These are phyloP conservation scores for Daldinia caldariorum DNA, from an alignment of 495 filamentous ascomycete species.

Conservation along the genomic window DNA sequence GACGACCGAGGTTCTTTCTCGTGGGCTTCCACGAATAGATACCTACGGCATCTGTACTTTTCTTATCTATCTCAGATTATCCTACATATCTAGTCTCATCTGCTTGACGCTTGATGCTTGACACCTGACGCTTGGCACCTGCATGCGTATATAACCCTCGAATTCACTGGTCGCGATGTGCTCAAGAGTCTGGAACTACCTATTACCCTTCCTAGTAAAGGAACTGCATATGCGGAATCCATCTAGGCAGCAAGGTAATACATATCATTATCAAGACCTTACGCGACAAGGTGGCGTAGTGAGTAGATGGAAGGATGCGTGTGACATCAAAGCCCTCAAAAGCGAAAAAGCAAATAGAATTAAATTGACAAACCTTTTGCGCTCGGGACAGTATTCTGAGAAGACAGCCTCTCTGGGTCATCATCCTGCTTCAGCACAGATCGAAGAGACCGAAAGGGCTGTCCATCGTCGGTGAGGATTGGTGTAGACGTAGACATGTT, in stretches of 20 bases:
- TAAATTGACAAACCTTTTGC: slow-evolving; percentile 55
- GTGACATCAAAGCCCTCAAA: neutral
- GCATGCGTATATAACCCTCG: neutral
- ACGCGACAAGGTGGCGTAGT: slow-evolving; percentile 13
- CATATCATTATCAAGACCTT: slow-evolving; percentile 9
- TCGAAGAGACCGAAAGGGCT: slow-evolving; percentile 55
- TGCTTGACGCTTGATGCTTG: neutral
- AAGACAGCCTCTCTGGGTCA: slow-evolving; percentile 51
- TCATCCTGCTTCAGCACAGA: slow-evolving; percentile 58
- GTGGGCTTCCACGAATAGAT: slow-evolving; percentile 11
- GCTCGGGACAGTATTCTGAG: slow-evolving; percentile 42
- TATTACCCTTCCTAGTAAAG: neutral
- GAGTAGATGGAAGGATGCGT: slow-evolving; percentile 1
- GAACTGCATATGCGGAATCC: slow-evolving; percentile 1
- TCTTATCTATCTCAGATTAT: neutral
- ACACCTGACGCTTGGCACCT: neutral
- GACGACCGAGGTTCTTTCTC: neutral
- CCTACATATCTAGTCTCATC: neutral
- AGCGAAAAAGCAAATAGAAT: neutral
- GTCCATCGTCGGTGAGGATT: slow-evolving; percentile 36
- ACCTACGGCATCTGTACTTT: neutral
- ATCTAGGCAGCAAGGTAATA: slow-evolving; percentile 12
- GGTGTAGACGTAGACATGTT: slow-evolving; percentile 42
- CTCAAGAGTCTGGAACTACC: neutral
- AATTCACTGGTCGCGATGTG: neutral